Base-by-base conservation (phyloP, 257 asterid species). In the Nicotiana undulata region DNA sequence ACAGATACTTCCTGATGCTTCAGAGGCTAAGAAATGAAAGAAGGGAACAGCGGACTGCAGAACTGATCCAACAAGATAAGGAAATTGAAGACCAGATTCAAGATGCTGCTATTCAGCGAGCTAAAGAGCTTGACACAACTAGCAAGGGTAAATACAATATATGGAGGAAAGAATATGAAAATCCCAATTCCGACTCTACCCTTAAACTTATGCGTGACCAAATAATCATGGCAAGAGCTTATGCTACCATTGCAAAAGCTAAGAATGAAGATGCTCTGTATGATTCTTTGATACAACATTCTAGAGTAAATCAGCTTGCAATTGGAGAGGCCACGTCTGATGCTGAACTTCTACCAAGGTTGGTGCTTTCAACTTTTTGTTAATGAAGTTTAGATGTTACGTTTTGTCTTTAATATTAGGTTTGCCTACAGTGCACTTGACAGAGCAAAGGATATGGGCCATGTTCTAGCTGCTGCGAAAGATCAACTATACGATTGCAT, bases 111-210 rank as follows among this genome's bases (percentile, higher is more conserved):
- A 88, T 95, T 85, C 82, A 82, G 85, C 91, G 90, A 84, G 93
- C 98, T 67, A 82, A 82, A 85, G 95, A 92, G 88, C 90, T 93
- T 66, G 97, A 93, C 85, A 91, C 92, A 81, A 91, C 97, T 65
- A 66, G 85, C 86, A 89, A 83, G 89, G 95, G 95, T 55, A 93
- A 90, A 92, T 93, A 90, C 82, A 86, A 90, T 84, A 91, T 93
- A 88, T 93, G 98, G 98, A 92, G 98, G 97, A 91, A 90, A 88
- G 98, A 92, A 79, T 93, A 95, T 40, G 97, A 90, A 58, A 91
- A 91, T 83, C 98, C 98, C 16, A 88, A 92, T 83, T 84, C 98
- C 67, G 98, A 91, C 86, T 89, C 98, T 87, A 92, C 88, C 3
- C 89, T 93, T 72, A 95, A 93, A 88, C 98, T 95, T 75, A 95